These are phyloP conservation scores for Pisolithus microcarpus DNA, from an alignment of 768 basidiomycete species.

Conservation along the genomic window DNA sequence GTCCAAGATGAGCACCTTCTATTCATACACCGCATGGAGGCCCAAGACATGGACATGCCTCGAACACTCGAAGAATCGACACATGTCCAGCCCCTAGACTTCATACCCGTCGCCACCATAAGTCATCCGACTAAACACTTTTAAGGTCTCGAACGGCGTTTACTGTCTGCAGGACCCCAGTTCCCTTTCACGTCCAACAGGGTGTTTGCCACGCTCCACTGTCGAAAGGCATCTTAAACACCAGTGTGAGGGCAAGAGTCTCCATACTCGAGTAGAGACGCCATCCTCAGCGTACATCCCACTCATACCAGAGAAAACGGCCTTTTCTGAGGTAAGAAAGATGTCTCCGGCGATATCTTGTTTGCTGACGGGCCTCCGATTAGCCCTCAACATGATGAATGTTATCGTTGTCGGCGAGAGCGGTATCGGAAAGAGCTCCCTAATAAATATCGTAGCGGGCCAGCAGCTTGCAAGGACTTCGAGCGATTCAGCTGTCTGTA, in stretches of 20 bases:
- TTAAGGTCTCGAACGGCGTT: too few relatives aligned
- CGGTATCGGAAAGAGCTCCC: constrained; percentile 20
- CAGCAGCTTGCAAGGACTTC: constrained; percentile 11
- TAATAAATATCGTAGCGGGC: constrained; percentile 16
- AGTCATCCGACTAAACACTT: too few relatives aligned
- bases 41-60: too few relatives aligned
- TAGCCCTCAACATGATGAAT: constrained; percentile 11
- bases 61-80: too few relatives aligned
- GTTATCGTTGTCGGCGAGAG: constrained; percentile 19
- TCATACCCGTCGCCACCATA: too few relatives aligned
- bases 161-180: too few relatives aligned
- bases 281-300: too few relatives aligned
- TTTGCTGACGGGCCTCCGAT: not conserved
- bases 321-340: not conserved
- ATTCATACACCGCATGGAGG: too few relatives aligned
- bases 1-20: too few relatives aligned
- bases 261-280: not conserved
- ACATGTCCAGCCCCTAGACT: too few relatives aligned
- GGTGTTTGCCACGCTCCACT: not conserved
- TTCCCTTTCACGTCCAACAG: not conserved
- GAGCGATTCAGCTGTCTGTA: constrained; percentile 16
- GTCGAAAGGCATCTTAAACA: not conserved
- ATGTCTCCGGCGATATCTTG: not conserved
- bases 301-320: not conserved
- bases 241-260: not conserved